Evolutionary conservation across 495 filamentous ascomycete genomes (phyloP).

Genomic region (Penicillium soppii): DNA sequence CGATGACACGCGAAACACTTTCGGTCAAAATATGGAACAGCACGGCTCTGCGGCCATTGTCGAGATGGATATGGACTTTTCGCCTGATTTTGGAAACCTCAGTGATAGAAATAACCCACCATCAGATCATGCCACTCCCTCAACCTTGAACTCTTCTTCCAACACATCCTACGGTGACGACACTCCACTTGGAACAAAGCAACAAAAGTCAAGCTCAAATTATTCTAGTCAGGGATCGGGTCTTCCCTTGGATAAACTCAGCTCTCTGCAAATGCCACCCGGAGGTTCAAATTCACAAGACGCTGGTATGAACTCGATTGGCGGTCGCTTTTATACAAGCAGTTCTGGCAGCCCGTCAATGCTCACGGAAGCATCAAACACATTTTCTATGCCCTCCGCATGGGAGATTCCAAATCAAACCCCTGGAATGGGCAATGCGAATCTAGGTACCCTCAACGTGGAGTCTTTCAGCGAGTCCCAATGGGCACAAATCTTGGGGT

Average conservation of each 20-base stretch:
- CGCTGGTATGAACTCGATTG: conserved; percentile 10
- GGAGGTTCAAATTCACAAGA: conserved; percentile 9
- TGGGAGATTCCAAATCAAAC: conserved; percentile 27
- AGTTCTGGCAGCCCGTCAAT: conserved; percentile 9
- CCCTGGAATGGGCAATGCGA: conserved; percentile 14
- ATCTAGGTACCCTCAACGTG: conserved; percentile 21
- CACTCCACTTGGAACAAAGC: conserved; percentile 19
- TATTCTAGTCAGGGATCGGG: conserved; percentile 12
- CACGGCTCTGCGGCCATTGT: conserved; percentile 7
- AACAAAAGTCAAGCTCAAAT: conserved; percentile 8
- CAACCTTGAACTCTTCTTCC: conserved; percentile 37
- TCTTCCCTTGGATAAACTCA: conserved; percentile 16
- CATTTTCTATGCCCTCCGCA: conserved; percentile 18
- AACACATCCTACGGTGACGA: conserved; percentile 32
- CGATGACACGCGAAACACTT: conserved; percentile 5
- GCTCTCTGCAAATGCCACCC: conserved; percentile 17
- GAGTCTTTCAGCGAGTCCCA: conserved; percentile 33
- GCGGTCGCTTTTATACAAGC: conserved; percentile 13
- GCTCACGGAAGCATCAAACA: conserved; percentile 5
- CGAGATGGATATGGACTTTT: conserved; percentile 34
- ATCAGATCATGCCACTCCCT: conserved; percentile 36
- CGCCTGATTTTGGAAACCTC: conserved; percentile 24
- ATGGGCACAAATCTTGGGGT: conserved; percentile 37
- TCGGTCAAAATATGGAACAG: conserved; percentile 5
- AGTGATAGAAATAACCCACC: conserved; percentile 29